Percentiles rank a stretch among this genome's conserved stretches.
These are phyloP conservation scores for Aspergillus alliaceus DNA, from an alignment of 2,329 filamentous ascomycete genomes.

Conservation along the genomic window DNA sequence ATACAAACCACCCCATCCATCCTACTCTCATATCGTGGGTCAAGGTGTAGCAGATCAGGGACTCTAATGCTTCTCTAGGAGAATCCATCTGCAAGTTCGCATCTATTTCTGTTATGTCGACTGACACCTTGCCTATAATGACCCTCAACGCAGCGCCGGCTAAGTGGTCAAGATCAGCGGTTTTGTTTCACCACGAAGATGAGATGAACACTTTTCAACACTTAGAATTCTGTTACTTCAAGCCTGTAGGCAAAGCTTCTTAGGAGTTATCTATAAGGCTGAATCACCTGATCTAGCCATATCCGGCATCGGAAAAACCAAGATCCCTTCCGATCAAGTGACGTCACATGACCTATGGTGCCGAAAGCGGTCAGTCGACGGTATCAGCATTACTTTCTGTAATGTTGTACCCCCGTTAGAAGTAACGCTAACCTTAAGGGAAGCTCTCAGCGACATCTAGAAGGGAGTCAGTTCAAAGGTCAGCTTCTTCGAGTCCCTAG, in stretches of 20 bases:
- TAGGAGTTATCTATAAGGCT: constrained; percentile 12
- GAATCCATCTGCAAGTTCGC: neutral
- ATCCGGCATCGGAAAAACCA: neutral
- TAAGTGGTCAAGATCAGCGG: neutral
- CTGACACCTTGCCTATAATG: neutral
- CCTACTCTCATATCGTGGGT: neutral
- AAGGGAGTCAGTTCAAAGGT: neutral
- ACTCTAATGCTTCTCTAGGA: neutral
- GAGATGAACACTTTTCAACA: too few relatives aligned
- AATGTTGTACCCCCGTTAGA: neutral
- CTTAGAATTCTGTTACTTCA: too few relatives aligned
- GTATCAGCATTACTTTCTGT: neutral
- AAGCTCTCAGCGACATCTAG: neutral
- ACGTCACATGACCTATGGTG: constrained; percentile 10
- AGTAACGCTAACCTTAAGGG: neutral
- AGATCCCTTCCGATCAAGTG: neutral
- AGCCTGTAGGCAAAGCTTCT: too few relatives aligned
- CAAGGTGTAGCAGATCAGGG: neutral
- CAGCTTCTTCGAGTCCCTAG: neutral
- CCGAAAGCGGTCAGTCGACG: constrained; percentile 10
- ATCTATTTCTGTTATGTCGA: neutral
- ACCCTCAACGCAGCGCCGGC: neutral
- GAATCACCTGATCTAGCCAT: constrained; percentile 12
- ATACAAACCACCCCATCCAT: neutral
- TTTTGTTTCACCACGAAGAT: neutral